These are phyloP conservation scores for Nevesoporus exiguus DNA, from an alignment of 768 basidiomycete species.

Conservation along the genomic window DNA sequence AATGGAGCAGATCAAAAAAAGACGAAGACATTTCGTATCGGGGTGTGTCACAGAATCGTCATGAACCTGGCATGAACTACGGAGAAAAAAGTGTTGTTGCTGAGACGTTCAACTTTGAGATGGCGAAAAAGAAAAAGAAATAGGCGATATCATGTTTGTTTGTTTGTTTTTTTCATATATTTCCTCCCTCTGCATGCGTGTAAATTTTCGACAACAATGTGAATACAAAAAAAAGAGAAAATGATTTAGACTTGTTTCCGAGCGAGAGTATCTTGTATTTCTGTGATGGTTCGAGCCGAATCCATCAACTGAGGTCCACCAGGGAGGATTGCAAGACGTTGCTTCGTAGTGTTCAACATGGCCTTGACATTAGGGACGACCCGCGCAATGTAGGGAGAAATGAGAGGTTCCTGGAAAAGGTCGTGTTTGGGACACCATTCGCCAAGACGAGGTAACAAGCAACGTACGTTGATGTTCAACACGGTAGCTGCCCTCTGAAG, in stretches of 20 bases:
- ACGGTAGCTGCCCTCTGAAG: constrained; percentile 69
- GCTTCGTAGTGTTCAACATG: constrained; percentile 74
- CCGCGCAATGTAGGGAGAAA: constrained; percentile 76
- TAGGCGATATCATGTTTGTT: not conserved
- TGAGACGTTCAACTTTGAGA: no score
- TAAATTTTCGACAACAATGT: constrained; percentile 1
- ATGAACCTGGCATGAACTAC: constrained; percentile 27
- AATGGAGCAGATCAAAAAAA: constrained; percentile 8
- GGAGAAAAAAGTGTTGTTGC: not conserved
- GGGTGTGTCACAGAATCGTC: constrained; percentile 11
- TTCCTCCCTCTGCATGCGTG: not conserved
- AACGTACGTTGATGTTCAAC: constrained; percentile 66
- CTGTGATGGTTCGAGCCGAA: constrained; percentile 63
- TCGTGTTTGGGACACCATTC: not conserved
- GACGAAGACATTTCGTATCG: constrained; percentile 8
- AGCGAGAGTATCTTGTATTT: constrained; percentile 68
- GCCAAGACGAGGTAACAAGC: not conserved
- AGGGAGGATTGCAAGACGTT: constrained; percentile 74
- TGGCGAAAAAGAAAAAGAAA: constrained; percentile 1
- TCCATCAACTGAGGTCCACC: constrained; percentile 66
- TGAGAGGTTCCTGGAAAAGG: constrained; percentile 62
- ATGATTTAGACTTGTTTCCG: constrained; percentile 36
- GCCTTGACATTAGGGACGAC: constrained; percentile 78
- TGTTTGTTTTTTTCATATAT: not conserved
- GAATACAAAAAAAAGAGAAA: not conserved